Percentiles rank a stretch among this genome's conserved stretches.
These are phyloP conservation scores for Barnettozyma botsteinii DNA, from an alignment of 805 yeast species.

Conservation along the genomic window DNA sequence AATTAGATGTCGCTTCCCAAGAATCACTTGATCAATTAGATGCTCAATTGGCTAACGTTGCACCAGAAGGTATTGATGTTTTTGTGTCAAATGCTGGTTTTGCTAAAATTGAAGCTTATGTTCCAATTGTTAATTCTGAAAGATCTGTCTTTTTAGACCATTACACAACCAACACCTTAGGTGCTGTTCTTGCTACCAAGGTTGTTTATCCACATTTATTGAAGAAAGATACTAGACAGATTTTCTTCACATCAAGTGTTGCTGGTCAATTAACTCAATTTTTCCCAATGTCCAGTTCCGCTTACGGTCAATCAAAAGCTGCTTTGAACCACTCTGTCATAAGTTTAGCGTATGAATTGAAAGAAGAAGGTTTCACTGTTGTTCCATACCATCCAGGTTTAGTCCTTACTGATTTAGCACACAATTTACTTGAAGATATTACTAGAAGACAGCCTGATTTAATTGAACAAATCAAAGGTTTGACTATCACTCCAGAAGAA, in stretches of 20 bases:
- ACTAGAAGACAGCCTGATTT: constrained; percentile 2
- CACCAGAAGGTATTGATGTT: constrained; percentile 12
- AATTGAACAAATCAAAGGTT: not conserved
- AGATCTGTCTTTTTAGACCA: not conserved
- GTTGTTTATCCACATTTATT: constrained; percentile 14
- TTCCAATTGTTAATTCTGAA: not conserved
- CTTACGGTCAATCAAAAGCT: constrained; percentile 31
- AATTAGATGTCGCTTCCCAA: constrained; percentile 9
- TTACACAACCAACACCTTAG: constrained; percentile 9
- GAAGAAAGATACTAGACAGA: constrained; percentile 17
- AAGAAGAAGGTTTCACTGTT: constrained; percentile 25
- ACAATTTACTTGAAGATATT: not conserved
- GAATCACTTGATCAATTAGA: constrained; percentile 11
- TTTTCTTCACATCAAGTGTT: constrained; percentile 21
- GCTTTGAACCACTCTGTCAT: constrained; percentile 29
- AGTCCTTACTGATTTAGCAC: constrained; percentile 32
- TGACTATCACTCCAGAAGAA: constrained; percentile 23
- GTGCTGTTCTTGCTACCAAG: constrained; percentile 8
- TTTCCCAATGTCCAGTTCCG: constrained; percentile 8
- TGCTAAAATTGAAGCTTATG: not conserved
- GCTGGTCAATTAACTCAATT: constrained; percentile 20
- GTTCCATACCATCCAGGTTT: constrained; percentile 35
- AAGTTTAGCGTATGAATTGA: constrained; percentile 26
- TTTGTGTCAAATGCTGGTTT: constrained; percentile 17
- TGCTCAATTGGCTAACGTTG: constrained; percentile 3